Evolutionary conservation across 192 early-diverging fungal genomes (phyloP).

Genomic region (Lunasporangiospora selenospora): DNA sequence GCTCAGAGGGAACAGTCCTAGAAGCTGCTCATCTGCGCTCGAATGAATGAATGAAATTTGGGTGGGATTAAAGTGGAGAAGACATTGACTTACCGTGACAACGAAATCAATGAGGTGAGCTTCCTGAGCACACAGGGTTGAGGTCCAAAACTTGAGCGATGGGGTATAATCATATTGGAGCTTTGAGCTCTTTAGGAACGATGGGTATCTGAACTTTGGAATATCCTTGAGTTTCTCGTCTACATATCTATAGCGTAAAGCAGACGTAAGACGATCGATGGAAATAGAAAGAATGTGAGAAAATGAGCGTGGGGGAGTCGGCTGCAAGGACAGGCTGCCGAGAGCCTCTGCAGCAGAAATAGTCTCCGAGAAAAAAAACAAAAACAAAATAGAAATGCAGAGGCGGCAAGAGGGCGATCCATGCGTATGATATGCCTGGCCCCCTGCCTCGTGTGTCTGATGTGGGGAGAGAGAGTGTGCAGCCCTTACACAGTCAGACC

Average conservation of each 20-base stretch:
- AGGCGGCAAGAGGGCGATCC: too few species aligned
- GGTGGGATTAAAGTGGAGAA: not conserved
- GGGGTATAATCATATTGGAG: slow-evolving; percentile 48
- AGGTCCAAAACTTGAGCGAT: slow-evolving; percentile 74
- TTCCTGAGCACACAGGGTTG: slow-evolving; percentile 69
- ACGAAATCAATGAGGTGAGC: slow-evolving; percentile 87
- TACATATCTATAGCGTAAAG: slow-evolving; percentile 59
- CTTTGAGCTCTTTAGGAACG: slow-evolving; percentile 51
- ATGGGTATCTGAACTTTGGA: slow-evolving; percentile 62
- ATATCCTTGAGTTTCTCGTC: slow-evolving; percentile 67
- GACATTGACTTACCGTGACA: slow-evolving; percentile 77
- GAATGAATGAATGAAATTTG: too few species aligned
- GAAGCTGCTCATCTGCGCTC: too few species aligned
- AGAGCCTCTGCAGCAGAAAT: too few species aligned
- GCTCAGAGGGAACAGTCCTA: too few species aligned
- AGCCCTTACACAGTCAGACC: slow-evolving; percentile 57
- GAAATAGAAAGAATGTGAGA: not conserved
- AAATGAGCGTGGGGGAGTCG: too few species aligned
- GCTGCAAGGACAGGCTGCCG: too few species aligned
- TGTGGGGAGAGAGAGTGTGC: not conserved
- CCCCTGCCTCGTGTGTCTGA: too few species aligned
- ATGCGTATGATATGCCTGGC: too few species aligned
- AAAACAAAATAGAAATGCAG: too few species aligned
- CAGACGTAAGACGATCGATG: not conserved
- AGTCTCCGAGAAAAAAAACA: too few species aligned